Base-by-base conservation (phyloP, 306 rosid species). In the Malus sylvestris region DNA sequence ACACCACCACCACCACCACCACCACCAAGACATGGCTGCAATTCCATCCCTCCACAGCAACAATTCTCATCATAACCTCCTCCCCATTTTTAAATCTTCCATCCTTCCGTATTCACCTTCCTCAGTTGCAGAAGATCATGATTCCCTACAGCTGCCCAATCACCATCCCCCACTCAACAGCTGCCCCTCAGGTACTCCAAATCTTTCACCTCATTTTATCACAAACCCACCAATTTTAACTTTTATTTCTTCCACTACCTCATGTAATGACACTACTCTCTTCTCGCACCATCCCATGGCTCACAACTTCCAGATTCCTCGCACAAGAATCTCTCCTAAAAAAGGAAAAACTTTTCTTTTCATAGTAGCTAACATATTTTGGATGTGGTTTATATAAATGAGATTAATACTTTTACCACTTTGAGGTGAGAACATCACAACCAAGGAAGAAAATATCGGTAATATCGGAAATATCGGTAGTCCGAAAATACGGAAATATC, bases 121-220 rank as follows among this genome's bases (percentile, higher is more conserved):
- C 55, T 49, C 91, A 42, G 83, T 81, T 55, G 83, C 79, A 30
- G 91, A 87, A 53, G 80, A 71, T 14, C 90, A 88, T 49, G 83
- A 66, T 57, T 79, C 85, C 15, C 74, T 81, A 61, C 81, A 61
- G 67, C 86, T 44, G 61, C 55, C 57, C 80, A 66, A 7, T 69
- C 88, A 59, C 67, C 76, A 66, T 75, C 85, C 30, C 10, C 84
- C 76, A n/a, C 59, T 70, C 46, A 46, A 59, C 58, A 64, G 69
- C 66, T 68, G 68, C 72, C 85, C 45, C 74, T 67, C 32, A 83
- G 93, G 97, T 90, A 85, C 67, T 62, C 46, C 70, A 61, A 15
- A 61, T 30, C 11, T 23, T 19, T 44, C 33, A 40, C 55, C 20
- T 71, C 23, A 16, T 53, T 19, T 65, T 53, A 14, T 68, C 12